Evolutionary conservation across 768 basidiomycete genomes (phyloP).

Genomic region (Agrocybe chaxingu): DNA sequence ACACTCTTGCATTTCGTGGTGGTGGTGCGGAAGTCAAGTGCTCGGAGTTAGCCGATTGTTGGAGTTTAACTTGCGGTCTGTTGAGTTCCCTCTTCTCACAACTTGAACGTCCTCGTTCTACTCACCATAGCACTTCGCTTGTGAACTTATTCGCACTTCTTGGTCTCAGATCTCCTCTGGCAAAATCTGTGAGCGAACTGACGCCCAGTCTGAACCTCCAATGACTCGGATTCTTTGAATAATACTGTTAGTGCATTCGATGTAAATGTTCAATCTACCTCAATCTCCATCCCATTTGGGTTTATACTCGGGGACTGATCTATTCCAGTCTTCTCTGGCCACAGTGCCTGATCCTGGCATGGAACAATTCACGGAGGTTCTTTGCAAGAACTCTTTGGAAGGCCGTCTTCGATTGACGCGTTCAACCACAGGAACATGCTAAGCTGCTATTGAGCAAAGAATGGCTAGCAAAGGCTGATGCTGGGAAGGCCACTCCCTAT

Average conservation of each 20-base stretch:
- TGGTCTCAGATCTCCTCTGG: too few relatives aligned
- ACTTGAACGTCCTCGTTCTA: too few relatives aligned
- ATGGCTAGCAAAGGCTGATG: constrained; percentile 71
- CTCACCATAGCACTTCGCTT: too few relatives aligned
- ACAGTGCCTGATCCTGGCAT: not conserved
- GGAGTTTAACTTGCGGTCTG: not conserved
- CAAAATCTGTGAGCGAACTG: too few relatives aligned
- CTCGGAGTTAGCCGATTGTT: not conserved
- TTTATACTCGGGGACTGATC: not conserved
- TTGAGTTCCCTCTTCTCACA: not conserved
- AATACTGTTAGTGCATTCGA: too few relatives aligned
- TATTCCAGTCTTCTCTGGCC: not conserved
- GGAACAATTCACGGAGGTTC: constrained; percentile 23
- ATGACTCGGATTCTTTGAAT: too few relatives aligned
- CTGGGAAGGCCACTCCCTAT: constrained; percentile 59
- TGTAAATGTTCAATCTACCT: not conserved
- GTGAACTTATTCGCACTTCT: too few relatives aligned
- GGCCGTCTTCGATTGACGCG: not conserved
- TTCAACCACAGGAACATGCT: constrained; percentile 45
- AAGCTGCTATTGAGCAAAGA: constrained; percentile 60
- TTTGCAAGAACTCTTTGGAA: not conserved
- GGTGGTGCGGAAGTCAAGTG: not conserved
- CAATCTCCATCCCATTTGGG: not conserved
- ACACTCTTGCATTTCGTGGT: not conserved
- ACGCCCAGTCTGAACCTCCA: too few relatives aligned